Evolutionary conservation across 73 alveolate genomes (phyloP).

Genomic region (Paramecium tetraurelia): DNA sequence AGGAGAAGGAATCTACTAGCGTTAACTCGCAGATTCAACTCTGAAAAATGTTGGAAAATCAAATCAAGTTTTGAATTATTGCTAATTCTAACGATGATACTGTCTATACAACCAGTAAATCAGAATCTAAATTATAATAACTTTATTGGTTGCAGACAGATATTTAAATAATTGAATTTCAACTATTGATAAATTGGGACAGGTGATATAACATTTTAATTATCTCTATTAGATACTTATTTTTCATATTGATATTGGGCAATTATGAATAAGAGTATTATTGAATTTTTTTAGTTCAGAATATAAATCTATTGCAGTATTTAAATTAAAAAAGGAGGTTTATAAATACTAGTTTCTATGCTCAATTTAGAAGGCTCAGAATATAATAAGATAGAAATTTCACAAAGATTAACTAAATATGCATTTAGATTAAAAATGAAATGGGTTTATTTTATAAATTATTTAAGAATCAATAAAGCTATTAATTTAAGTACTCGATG

Average conservation of each 20-base stretch:
- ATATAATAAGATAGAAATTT: background rate
- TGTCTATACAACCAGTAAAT: too few relatives aligned
- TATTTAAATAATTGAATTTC: too few relatives aligned
- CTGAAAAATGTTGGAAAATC: background rate
- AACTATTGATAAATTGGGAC: too few relatives aligned
- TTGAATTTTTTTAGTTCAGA: too few relatives aligned
- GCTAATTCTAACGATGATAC: background rate
- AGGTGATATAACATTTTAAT: too few relatives aligned
- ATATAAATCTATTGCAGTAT: too few relatives aligned
- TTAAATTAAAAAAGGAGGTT: too few relatives aligned
- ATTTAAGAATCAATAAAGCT: background rate
- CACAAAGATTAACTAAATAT: background rate
- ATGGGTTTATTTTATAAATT: background rate
- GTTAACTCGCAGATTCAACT: background rate
- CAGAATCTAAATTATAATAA: background rate
- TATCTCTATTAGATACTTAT: too few relatives aligned
- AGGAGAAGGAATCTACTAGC: background rate
- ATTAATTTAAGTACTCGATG: background rate
- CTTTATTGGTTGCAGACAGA: background rate
- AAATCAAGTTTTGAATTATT: background rate
- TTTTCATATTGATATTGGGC: too few relatives aligned
- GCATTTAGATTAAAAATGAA: background rate
- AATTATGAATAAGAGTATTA: too few relatives aligned
- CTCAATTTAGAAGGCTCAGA: too few relatives aligned
- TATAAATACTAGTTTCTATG: too few relatives aligned